Base-by-base conservation (phyloP, 345 rosid genomes). In the Ceriops decandra region DNA sequence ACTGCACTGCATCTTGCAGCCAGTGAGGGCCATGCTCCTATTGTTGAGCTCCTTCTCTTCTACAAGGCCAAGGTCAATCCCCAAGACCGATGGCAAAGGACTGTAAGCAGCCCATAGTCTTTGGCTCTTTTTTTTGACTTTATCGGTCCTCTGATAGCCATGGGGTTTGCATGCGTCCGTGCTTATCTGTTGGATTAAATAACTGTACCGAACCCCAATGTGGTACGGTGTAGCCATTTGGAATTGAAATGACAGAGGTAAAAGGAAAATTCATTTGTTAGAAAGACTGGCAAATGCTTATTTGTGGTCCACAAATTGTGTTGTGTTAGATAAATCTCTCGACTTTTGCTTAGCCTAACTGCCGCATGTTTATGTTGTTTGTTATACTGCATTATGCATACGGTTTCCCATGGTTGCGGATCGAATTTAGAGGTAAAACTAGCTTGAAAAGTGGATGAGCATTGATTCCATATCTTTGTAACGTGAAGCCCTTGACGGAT, bases 1-100 rank as follows among this genome's bases (percentile, higher is more conserved):
- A 87, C 88, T 5, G 88, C 87, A n/a, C 53, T 87, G 68, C 91
- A 87, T 69, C 85, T 87, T 20, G 88, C 88, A 0, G 88, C 88
- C 1, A 87, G 91, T 19, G 88, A 87, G 57, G 91, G 85, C 32
- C 91, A 83, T 47, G 85, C 91, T 26, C 79, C 87, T 2, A 85
- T 85, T 11, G 85, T 87, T 66, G 87, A 85, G 81, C 91, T 87
- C 57, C 91, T 87, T 62, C 69, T 87, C 24, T 76, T 67, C 57
- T 87, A 83, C 65, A 83, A 78, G 38, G 91, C 87, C 36, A 74
- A 83, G 32, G 77, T 87, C 68, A 87, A 85, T 74, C 88, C 74
- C 81, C 69, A 57, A 30, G 91, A 87, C 56, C 84, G 88, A 22
- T 83, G 88, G 91, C 80, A 73, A 33, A 80, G 82, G 21, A 87